Evolutionary conservation across 306 rosid species (phyloP).

Genomic region (Trichosanthes truncata): DNA sequence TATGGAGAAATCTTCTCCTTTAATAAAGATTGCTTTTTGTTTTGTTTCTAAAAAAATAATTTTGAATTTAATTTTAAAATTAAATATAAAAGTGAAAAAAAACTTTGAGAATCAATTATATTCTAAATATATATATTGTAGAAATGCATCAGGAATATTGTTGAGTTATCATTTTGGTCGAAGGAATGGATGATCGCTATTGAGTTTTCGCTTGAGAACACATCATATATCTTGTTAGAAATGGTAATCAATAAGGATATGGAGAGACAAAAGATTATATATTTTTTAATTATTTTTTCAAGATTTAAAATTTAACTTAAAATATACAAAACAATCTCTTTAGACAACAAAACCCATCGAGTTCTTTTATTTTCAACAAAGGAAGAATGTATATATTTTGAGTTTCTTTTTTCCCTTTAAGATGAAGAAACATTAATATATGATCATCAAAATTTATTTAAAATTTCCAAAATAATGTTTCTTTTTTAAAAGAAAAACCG

Average conservation of each 20-base stretch:
- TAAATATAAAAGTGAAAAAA: neutral
- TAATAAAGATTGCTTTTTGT: neutral
- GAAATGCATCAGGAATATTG: neutral
- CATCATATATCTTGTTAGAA: too few species aligned
- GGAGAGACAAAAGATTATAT: too few species aligned
- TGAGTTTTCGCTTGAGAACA: too few species aligned
- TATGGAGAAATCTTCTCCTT: neutral
- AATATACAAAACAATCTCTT: neutral
- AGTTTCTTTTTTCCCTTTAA: neutral
- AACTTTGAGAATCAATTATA: neutral
- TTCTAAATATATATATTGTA: too few species aligned
- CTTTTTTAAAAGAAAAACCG: neutral
- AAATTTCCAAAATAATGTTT: neutral
- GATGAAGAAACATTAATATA: neutral
- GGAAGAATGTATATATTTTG: neutral
- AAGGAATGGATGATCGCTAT: too few species aligned
- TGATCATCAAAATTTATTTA: neutral
- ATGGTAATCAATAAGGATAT: too few species aligned
- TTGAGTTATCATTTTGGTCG: neutral
- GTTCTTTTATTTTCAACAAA: neutral
- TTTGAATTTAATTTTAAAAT: neutral
- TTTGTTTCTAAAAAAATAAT: neutral
- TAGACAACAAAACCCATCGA: neutral
- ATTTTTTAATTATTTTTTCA: neutral
- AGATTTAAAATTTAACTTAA: neutral